Percentiles rank a stretch among this genome's conserved stretches.
Evolutionary conservation across 1,139 yeast species (phyloP).

Genomic region (Taphrina wiesneri): DNA sequence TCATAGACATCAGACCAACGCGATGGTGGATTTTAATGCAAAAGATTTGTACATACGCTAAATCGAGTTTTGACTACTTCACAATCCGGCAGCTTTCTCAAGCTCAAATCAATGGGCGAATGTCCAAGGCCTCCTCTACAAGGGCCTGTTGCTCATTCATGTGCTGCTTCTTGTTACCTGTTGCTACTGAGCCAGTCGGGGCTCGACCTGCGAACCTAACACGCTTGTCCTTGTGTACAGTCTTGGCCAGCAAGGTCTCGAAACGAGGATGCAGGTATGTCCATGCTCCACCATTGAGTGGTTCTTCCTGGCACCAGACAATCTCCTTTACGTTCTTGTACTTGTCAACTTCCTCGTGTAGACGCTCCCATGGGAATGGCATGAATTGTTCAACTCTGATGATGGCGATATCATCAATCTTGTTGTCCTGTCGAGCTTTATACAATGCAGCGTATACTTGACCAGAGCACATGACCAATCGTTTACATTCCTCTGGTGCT

Average conservation of each 20-base stretch:
- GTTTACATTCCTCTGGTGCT: conserved; percentile 81
- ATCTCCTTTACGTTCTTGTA: conserved; percentile 85
- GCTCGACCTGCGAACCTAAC: conserved; percentile 95
- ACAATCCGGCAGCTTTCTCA: not conserved
- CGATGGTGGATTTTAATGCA: not conserved
- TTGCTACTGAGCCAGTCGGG: conserved; percentile 97
- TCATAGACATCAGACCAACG: not conserved
- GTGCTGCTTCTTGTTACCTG: conserved; percentile 92
- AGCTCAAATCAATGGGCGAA: conserved; percentile 15
- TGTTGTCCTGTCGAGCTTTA: conserved; percentile 78
- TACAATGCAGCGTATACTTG: conserved; percentile 92
- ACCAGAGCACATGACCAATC: conserved; percentile 81
- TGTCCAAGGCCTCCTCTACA: conserved; percentile 69
- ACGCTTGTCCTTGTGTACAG: conserved; percentile 60
- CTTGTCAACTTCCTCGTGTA: conserved; percentile 76
- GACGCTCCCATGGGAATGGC: conserved; percentile 97
- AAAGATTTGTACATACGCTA: not conserved
- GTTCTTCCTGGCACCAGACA: conserved; percentile 99
- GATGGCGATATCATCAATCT: conserved; percentile 80
- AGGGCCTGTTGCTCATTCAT: conserved; percentile 84
- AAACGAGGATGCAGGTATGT: conserved; percentile 78
- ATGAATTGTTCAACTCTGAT: conserved; percentile 91
- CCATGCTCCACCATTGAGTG: conserved; percentile 95
- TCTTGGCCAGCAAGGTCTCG: conserved; percentile 69
- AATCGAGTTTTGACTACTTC: not conserved